A percentile compares a stretch with the other conserved stretches of the same genome.
phyloP scores from a whole-genome alignment of 2,329 filamentous ascomycete genomes.

The Hypomyces perniciosus region DNA sequence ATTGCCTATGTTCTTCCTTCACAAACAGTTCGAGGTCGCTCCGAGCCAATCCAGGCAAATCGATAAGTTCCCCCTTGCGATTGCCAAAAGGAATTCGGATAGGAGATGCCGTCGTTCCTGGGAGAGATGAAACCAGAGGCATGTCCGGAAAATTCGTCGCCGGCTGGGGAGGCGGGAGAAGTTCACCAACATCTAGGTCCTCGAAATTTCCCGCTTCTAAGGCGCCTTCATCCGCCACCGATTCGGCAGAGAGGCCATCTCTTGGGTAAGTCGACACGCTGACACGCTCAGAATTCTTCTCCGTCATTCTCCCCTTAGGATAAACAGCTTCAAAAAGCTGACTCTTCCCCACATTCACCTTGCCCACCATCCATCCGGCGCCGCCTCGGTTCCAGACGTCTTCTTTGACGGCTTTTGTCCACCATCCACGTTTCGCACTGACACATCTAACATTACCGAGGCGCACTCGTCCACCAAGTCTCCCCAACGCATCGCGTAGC shows the following conservation, averaged over 20 bases:
- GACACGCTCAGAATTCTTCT: conserved; percentile 13
- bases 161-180: conserved; percentile 70
- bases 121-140: conserved; percentile 78
- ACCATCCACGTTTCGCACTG: conserved; percentile 82
- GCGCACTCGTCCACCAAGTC: conserved; percentile 62
- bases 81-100: conserved; percentile 88
- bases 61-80: conserved; percentile 83
- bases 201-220: conserved; percentile 13
- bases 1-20: conserved; percentile 54
- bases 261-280: conserved; percentile 16
- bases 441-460: conserved; percentile 83
- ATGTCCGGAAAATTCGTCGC: conserved; percentile 75
- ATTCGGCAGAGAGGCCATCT: conserved; percentile 11
- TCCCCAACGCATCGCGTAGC: conserved; percentile 68
- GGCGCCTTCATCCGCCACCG: conserved; percentile 27
- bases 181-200: conserved; percentile 38
- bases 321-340: conserved; percentile 82
- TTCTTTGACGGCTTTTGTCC: conserved; percentile 80
- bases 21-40: conserved; percentile 68
- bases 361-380: conserved; percentile 94
- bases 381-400: conserved; percentile 80
- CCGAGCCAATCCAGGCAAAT: conserved; percentile 79
- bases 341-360: conserved; percentile 96
- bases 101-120: conserved; percentile 90
- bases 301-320: conserved; percentile 61